Base-by-base conservation (phyloP, 2,329 filamentous ascomycete species). In the Eutypella sp. region DNA sequence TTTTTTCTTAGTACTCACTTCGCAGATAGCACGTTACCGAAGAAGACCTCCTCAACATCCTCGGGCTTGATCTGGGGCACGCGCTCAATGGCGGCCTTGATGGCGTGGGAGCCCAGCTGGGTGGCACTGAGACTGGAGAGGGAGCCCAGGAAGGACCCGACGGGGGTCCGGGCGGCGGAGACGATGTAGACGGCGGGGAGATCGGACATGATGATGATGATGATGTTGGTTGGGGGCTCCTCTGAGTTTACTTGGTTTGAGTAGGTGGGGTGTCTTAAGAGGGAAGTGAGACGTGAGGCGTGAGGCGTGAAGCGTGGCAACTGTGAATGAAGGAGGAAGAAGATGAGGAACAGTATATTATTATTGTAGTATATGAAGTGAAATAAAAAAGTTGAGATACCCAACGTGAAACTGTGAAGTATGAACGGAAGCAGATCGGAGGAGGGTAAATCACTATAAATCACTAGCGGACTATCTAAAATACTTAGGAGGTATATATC, bases 21-120 rank as follows among this genome's bases (percentile, higher is more conserved):
- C 67, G 92, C 93, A 49, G 91, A 95, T 61, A 99, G 81, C 57
- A 99, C 93, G 76, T 99, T 99, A 69, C 93, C 93, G 65, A 96
- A 95, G 77, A 93, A 95, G 65, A 99, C 89, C 69, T 99, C 93
- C 66, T 99, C 84, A 47, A 99, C 88, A 66, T 95, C 82, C 61
- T 90, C 82, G 45, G 89, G 79, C 73, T 95, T 91, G 73, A 99
- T 82, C 62, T 85, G 80, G 46, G 93, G 84, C 40, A 87, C 88
- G 62, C 89, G 86, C 72, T 90, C 86, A 56, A 99, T 81, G 51
- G 92, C 92, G 61, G 77, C 82, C 75, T 96, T 96, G 72, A 99
- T 96, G 53, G 90, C 92, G 67, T 89, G 84, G 34, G 90, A 81
- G 58, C 93, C 93, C 51, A 99, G 79, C 71, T 97, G 85, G 51